A percentile compares a stretch with the other conserved stretches of the same genome.
These are phyloP conservation scores for Ceratocystis albifundus DNA, from an alignment of 2,329 filamentous ascomycete genomes.

Conservation along the genomic window DNA sequence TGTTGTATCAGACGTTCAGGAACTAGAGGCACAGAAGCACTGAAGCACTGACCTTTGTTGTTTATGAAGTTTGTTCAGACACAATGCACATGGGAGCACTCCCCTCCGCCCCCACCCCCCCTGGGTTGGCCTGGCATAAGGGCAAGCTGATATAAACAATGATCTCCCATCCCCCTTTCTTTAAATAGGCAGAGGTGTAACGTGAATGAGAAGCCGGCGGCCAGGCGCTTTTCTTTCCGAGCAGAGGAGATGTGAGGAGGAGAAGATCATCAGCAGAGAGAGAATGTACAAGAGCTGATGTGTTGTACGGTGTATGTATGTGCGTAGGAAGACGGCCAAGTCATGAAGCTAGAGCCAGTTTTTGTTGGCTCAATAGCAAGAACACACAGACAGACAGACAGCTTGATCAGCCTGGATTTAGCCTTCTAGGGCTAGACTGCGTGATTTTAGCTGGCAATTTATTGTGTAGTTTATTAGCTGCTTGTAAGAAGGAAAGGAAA, in stretches of 20 bases:
- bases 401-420: neutral
- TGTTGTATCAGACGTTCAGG: neutral
- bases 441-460: neutral
- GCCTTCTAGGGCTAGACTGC: neutral
- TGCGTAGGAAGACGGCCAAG: neutral
- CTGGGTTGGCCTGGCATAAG: neutral
- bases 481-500: too few species aligned
- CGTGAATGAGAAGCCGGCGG: neutral
- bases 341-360: neutral
- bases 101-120: neutral
- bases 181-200: neutral
- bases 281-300: neutral
- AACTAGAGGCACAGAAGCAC: too few species aligned
- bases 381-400: neutral
- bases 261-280: neutral
- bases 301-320: neutral
- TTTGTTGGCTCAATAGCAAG: neutral
- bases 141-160: neutral
- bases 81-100: neutral
- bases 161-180: neutral
- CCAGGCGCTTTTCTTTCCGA: neutral
- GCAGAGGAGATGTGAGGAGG: neutral
- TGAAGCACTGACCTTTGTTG: slow-evolving; percentile 5
- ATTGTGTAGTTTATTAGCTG: neutral
- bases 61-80: neutral